These are phyloP conservation scores for Fusarium sp. DNA, from an alignment of 2,329 filamentous ascomycete genomes.

Conservation along the genomic window DNA sequence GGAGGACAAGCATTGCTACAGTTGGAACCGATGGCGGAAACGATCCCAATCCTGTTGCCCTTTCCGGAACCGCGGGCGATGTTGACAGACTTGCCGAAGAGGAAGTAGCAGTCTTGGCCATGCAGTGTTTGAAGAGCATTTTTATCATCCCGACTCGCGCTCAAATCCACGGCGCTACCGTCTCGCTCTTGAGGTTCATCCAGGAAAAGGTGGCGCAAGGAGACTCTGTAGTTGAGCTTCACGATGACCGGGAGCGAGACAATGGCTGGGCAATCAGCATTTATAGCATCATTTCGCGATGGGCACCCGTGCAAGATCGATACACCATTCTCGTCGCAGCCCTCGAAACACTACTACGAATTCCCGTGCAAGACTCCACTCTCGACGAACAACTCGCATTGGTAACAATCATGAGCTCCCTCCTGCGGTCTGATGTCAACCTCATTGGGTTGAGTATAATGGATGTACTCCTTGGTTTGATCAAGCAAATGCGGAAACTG, in stretches of 20 bases:
- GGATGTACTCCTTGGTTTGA: slow-evolving; percentile 88
- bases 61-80: slow-evolving; percentile 85
- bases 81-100: slow-evolving; percentile 92
- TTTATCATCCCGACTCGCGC: slow-evolving; percentile 85
- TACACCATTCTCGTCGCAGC: slow-evolving; percentile 89
- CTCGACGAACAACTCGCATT: slow-evolving; percentile 81
- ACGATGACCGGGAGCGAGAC: slow-evolving; percentile 59
- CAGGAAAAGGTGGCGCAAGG: slow-evolving; percentile 67
- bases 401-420: slow-evolving; percentile 81
- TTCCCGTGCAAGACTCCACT: slow-evolving; percentile 76
- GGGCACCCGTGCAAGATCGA: slow-evolving; percentile 94
- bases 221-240: slow-evolving; percentile 65
- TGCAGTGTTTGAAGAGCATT: slow-evolving; percentile 88
- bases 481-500: slow-evolving; percentile 84
- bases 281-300: slow-evolving; percentile 82
- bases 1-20: slow-evolving; percentile 84
- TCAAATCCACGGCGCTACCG: slow-evolving; percentile 84
- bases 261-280: slow-evolving; percentile 85
- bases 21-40: slow-evolving; percentile 72
- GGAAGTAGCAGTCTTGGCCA: slow-evolving; percentile 84
- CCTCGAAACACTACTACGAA: slow-evolving; percentile 80
- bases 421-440: slow-evolving; percentile 90
- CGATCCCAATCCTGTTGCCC: slow-evolving; percentile 76
- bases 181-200: slow-evolving; percentile 81
- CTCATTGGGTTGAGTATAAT: slow-evolving; percentile 96